Base-by-base conservation (phyloP, 2,329 filamentous ascomycete genomes). In the Alternaria infectoria region DNA sequence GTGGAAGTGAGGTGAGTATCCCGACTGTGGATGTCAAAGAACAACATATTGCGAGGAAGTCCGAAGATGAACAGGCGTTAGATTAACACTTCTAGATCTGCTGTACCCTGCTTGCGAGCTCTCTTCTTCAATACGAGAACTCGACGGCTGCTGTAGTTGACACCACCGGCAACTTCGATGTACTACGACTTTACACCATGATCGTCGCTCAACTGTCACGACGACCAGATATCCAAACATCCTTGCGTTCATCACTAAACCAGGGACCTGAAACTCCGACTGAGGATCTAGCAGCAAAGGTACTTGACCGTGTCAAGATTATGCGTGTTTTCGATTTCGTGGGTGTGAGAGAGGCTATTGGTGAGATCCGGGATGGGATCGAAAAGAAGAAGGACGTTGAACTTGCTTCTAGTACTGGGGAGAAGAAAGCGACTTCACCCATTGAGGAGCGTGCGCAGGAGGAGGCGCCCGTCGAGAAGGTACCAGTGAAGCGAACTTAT, bases 241-340 rank as follows among this genome's bases (percentile, higher is more conserved):
- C 30, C 7, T 11, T 66, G 9, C 40, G 49, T 36, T 6, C 17
- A 11, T 11, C 36, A 7, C 9, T 43, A 3, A 45, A 30, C n/a
- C 5, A 12, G 5, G 50, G 7, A 11, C 15, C n/a, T 6, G 56
- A 49, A n/a, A 10, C 9, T 13, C 9, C 26, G 12, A 32, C 58
- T 5, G 74, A 79, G 40, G 64, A 77, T n/a, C 61, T 74, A 15
- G 80, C 81, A 10, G 73, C 77, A 3, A 68, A 65, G 17, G 59
- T 81, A 5, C 76, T 86, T 0, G 83, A 83, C 25, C 70, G 81
- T 2, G 77, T 86, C 4, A 80, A 79, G 63, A 82, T 86, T 26
- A 84, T 84, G 79, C 79, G 84, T 5, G 81, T 84, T 1, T 86
- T 86, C 66, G 84, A 86, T 66, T 79, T 83, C 43, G 77, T 81